A percentile compares a stretch with the other conserved stretches of the same genome.
phyloP scores from a whole-genome alignment of 371 early-diverging fungal species.

The Phascolomyces articulosus region DNA sequence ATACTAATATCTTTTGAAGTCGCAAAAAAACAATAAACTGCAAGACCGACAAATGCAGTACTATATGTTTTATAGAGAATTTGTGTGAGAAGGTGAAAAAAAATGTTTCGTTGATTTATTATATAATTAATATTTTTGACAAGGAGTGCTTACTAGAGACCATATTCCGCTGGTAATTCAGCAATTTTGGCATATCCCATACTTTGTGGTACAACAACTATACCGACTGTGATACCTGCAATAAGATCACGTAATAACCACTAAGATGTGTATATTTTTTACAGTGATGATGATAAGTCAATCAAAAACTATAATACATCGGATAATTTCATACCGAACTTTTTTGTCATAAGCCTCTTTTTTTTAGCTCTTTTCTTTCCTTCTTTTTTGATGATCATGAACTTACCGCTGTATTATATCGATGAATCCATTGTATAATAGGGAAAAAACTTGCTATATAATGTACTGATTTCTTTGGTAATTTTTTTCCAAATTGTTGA shows the following conservation, averaged over 20 bases:
- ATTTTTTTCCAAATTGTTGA: conserved; percentile 20
- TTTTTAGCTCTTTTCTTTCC: background rate
- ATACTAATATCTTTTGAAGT: conserved; percentile 88
- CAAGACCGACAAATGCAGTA: conserved; percentile 72
- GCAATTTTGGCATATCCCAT: conserved; percentile 90
- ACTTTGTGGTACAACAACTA: conserved; percentile 85
- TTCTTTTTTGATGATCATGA: background rate
- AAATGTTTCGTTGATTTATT: too few species aligned
- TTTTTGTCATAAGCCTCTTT: background rate
- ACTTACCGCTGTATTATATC: conserved; percentile 62
- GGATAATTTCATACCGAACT: background rate
- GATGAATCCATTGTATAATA: conserved; percentile 69
- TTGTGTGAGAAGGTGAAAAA: too few species aligned
- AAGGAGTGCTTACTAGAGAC: conserved; percentile 75
- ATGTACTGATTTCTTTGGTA: conserved; percentile 32
- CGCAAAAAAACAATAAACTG: conserved; percentile 80
- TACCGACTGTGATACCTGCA: conserved; percentile 86
- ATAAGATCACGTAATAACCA: conserved; percentile 86
- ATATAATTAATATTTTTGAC: too few species aligned
- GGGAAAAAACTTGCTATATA: conserved; percentile 61
- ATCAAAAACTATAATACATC: background rate
- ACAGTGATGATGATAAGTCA: too few species aligned
- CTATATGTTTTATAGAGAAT: conserved; percentile 16
- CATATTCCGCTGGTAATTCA: conserved; percentile 78
- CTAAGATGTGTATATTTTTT: conserved; percentile 7